Percentiles rank a stretch among this genome's conserved stretches.
Conservation (phyloP, 208 protist genomes). For the Acanthamoeba rhysodes region DNA sequence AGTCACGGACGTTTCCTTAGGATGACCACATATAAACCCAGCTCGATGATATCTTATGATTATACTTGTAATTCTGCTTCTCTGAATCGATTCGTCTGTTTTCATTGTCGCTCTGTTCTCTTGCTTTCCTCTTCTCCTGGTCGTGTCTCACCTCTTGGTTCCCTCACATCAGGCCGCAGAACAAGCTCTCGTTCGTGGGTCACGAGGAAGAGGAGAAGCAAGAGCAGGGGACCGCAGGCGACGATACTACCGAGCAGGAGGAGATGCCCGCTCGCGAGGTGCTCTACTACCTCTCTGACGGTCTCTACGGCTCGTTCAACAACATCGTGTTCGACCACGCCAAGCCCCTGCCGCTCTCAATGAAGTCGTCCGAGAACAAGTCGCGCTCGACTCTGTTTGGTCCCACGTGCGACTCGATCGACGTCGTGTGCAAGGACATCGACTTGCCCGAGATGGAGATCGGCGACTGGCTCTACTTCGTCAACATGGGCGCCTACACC, state of each 20-base stretch:
- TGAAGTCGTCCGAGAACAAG: slow-evolving; percentile 28
- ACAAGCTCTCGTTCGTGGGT: neutral
- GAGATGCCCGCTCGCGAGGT: slow-evolving; percentile 80
- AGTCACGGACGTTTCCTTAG: neutral
- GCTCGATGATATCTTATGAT: slow-evolving; percentile 13
- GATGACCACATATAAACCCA: slow-evolving; percentile 24
- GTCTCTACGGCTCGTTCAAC: slow-evolving; percentile 94
- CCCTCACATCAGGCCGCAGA: neutral
- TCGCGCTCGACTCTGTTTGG: slow-evolving; percentile 88
- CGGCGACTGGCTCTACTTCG: slow-evolving; percentile 93
- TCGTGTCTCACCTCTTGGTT: neutral
- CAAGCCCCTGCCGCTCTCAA: slow-evolving; percentile 65
- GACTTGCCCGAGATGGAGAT: slow-evolving; percentile 89
- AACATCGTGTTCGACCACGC: slow-evolving; percentile 91
- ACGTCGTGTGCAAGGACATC: slow-evolving; percentile 87
- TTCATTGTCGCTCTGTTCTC: neutral
- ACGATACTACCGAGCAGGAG: slow-evolving; percentile 63
- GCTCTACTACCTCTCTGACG: slow-evolving; percentile 92
- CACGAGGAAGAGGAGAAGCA: neutral
- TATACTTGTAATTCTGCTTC: slow-evolving; percentile 27
- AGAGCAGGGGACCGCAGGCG: neutral
- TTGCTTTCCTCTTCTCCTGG: neutral
- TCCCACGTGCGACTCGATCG: slow-evolving; percentile 93
- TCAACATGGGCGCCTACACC: slow-evolving; percentile 94
- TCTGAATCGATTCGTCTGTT: neutral